Conservation (phyloP, 306 rosid species). For the Vicia sativa region DNA sequence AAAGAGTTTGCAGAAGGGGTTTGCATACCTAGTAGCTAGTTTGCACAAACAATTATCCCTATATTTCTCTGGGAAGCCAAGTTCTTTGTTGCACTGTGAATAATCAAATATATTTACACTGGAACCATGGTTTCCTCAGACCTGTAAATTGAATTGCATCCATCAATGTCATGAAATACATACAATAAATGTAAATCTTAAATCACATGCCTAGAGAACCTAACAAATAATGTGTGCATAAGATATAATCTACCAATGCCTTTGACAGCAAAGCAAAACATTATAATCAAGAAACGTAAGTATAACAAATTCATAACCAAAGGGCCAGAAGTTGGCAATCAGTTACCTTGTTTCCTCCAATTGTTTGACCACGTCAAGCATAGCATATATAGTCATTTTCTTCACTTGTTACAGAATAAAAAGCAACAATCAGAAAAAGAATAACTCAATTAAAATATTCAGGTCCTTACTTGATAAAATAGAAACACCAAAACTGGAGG, state of each 20-base stretch:
- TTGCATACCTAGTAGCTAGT: no score
- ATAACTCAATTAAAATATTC: no score
- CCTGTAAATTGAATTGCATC: conserved; percentile 24
- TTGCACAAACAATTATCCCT: no score
- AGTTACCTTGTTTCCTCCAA: conserved; percentile 54
- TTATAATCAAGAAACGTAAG: not conserved
- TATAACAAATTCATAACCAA: conserved; percentile 1
- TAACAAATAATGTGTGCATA: not conserved
- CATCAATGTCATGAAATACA: conserved; percentile 14
- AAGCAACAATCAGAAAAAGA: conserved; percentile 16
- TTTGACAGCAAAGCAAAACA: not conserved
- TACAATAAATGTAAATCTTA: not conserved
- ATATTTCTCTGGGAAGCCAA: no score
- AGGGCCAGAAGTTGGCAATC: not conserved
- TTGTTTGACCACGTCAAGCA: conserved; percentile 28
- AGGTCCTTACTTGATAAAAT: no score
- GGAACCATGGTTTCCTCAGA: not conserved
- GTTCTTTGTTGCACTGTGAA: no score
- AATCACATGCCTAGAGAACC: not conserved
- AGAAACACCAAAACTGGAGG: no score
- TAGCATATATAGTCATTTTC: conserved; percentile 66
- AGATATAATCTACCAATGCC: not conserved
- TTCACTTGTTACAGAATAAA: conserved; percentile 55
- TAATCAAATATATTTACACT: no score
- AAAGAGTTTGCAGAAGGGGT: no score